phyloP scores from a whole-genome alignment of 306 rosid genomes.

The Cicer cuneatum region DNA sequence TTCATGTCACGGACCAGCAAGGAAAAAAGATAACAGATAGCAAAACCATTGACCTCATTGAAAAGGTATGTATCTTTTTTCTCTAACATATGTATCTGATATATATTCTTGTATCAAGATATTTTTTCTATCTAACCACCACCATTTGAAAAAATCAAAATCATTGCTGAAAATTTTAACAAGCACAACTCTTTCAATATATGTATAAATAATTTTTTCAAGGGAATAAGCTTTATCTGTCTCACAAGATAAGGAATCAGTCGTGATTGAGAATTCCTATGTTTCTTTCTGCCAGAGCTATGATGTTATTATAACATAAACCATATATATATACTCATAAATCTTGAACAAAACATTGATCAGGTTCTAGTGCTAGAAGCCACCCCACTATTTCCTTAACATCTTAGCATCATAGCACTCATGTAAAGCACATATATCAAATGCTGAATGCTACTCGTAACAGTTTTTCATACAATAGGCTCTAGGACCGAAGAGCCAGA shows the following conservation, averaged over 20 bases:
- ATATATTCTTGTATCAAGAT: slow-evolving; percentile 8
- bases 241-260: no score
- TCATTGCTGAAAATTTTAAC: background rate
- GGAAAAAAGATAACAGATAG: slow-evolving; percentile 73
- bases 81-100: slow-evolving; percentile 13
- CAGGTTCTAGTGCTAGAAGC: background rate
- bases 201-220: background rate
- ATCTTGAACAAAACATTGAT: no score
- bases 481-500: slow-evolving; percentile 75
- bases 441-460: slow-evolving; percentile 34
- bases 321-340: no score
- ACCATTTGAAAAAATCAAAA: slow-evolving; percentile 1
- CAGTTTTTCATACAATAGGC: slow-evolving; percentile 60
- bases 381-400: slow-evolving; percentile 29
- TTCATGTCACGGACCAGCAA: slow-evolving; percentile 86
- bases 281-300: no score
- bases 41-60: slow-evolving; percentile 70
- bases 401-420: background rate
- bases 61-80: slow-evolving; percentile 63
- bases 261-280: no score
- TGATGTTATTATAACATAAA: no score
- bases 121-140: background rate
- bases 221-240: slow-evolving; percentile 8
- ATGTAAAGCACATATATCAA: slow-evolving; percentile 22
- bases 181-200: background rate